Base-by-base conservation (phyloP, 2,329 filamentous ascomycete genomes). In the Fusarium sp. region DNA sequence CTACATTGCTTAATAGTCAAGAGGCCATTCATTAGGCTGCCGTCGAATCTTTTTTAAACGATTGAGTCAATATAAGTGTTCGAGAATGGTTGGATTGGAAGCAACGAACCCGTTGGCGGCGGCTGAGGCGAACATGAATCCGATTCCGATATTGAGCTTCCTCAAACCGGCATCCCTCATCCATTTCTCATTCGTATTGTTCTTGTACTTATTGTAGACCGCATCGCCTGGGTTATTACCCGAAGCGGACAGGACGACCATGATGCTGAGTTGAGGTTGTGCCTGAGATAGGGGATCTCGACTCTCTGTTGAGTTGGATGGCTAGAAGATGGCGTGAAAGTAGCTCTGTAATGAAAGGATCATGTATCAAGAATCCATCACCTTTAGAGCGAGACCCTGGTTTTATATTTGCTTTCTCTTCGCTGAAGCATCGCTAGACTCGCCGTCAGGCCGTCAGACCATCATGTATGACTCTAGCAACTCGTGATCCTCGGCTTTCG, bases 181-280 rank as follows among this genome's bases (percentile, higher is more conserved):
- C 61, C 61, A 64, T 39, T 64, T 63, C 17, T 63, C 36, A 15
- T 64, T 46, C 7, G 61, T 64, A 29, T 64, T 64, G 18, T 64
- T 64, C 11, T 37, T 48, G 31, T 63, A 64, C 4, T 21, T 27
- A 5, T 49, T 64, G 18, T 64, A 64, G 13, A 64, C 46, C n/a
- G 45, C 52, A 20, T 58, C 20, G 15, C 59, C 61, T 39, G 61
- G 40, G 10, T 43, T 48, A 9, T 37, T 27, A 39, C 31, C 35
- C 5, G 36, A 14, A 15, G 47, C 27, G 18, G 51, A 35, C 23
- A 48, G 43, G 21, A 33, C 20, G 14, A 17, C 59, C 59, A 61
- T 62, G 47, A 35, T 61, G 41, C 14, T 11, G 17, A 23, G 10
- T 31, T n/a, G 25, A 21, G 50, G 15, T 18, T 29, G 20, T 35